A percentile compares a stretch with the other conserved stretches of the same genome.
These are phyloP conservation scores for Zygosaccharomyces pseudobailii DNA, from an alignment of 1,139 yeast genomes.

Conservation along the genomic window DNA sequence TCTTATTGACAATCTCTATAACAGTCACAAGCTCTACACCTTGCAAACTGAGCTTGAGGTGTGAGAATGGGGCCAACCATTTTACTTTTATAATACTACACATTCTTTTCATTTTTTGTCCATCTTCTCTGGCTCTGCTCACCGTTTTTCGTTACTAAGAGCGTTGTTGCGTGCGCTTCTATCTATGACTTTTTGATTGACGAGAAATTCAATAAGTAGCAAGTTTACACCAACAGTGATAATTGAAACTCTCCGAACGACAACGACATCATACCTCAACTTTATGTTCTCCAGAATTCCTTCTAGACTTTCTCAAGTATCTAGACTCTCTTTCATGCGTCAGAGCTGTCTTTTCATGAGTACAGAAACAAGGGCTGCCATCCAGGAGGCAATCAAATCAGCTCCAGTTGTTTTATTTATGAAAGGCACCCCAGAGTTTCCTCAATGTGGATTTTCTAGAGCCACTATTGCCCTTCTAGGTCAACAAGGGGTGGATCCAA, in stretches of 20 bases:
- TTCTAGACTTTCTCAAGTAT: not conserved
- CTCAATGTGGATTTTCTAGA: constrained; percentile 96
- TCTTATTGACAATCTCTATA: too few relatives aligned
- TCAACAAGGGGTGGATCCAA: constrained; percentile 95
- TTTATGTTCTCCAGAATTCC: constrained; percentile 1
- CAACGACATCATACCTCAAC: not conserved
- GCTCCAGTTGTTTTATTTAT: constrained; percentile 94
- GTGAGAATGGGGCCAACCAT: too few relatives aligned
- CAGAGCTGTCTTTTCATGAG: constrained; percentile 44
- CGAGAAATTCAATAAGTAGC: not conserved
- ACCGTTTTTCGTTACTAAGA: not conserved
- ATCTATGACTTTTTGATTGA: too few relatives aligned
- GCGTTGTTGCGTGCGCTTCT: not conserved
- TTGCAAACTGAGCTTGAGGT: too few relatives aligned
- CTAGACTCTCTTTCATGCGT: constrained; percentile 2
- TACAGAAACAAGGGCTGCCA: constrained; percentile 75
- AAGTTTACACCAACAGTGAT: not conserved
- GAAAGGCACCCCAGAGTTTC: constrained; percentile 97
- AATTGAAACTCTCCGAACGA: not conserved
- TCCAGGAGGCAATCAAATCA: constrained; percentile 74
- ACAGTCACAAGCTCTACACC: too few relatives aligned
- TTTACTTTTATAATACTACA: too few relatives aligned
- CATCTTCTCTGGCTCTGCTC: not conserved
- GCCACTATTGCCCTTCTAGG: constrained; percentile 92
- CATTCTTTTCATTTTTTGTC: not conserved